Evolutionary conservation across 306 rosid species (phyloP), one percentile per base, ranked within the genome.

Genomic region (Alnus rubra): DNA sequence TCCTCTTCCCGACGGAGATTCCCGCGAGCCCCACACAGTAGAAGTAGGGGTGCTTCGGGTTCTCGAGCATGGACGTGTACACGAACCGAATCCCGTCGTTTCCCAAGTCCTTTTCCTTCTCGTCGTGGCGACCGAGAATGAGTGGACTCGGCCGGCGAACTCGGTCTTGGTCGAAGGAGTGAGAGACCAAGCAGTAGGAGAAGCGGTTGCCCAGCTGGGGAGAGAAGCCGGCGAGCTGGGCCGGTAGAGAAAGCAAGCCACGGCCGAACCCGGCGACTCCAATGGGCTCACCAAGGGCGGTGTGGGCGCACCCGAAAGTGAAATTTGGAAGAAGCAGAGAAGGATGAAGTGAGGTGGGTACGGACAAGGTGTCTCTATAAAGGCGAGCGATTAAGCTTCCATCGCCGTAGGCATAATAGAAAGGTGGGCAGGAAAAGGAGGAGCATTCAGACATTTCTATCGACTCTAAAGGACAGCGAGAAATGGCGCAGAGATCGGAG

Each of bases 191-290:
- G 67, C 98, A 95, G 74, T 95, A 95, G 9, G 98, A 95, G 68
- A 95, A 95, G 4, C 87, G 93, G 23, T 89, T 89, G 0, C 97
- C 95, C 9, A 94, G 87, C 12, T 91, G 89, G 0, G 97, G 98
- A 4, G 91, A 86, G 74, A 83, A 39, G 31, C 74, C 71, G 1
- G 96, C 83, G 1, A 95, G 89, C 74, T 95, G 98, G 7, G 91
- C 93, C 2, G 98, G 97, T 10, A 95, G 72, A 67, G 98, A 95
- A 0, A 95, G 78, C 37, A 82, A 1, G 0, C 98, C 98, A 1
- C 92, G 97, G 59, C 98, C 98, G 69, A 95, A 95, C 4, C 98
- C 98, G 1, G 98, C 98, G 0, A 95, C 98, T 0, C 98, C 98
- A 10, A 90, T 84, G 52, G 98, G 98, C 74, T 95, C 98, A 52